Evolutionary conservation across 2,329 filamentous ascomycete genomes (phyloP).

Genomic region (Ambrosiella beaveri): DNA sequence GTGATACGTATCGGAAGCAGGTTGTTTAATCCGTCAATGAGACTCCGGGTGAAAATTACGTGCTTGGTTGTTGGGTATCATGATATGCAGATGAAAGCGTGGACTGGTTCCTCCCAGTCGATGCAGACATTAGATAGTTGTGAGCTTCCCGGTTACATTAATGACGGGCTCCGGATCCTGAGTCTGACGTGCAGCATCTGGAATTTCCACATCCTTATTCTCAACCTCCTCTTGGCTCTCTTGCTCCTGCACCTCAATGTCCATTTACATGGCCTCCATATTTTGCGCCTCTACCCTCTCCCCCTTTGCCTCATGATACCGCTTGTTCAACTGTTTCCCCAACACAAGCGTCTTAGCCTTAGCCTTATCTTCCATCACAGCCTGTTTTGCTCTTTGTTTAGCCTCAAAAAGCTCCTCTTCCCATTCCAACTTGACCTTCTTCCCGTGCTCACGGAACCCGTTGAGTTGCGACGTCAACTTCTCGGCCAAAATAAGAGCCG

Average conservation of each 20-base stretch:
- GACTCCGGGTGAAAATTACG: too few relatives aligned
- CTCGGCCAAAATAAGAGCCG: slow-evolving; percentile 8
- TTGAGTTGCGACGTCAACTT: slow-evolving; percentile 10
- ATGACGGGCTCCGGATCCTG: too few relatives aligned
- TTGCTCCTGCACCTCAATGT: too few relatives aligned
- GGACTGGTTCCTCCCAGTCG: too few relatives aligned
- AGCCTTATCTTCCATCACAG: not conserved
- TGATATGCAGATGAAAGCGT: too few relatives aligned
- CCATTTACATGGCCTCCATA: not conserved
- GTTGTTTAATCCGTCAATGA: not conserved
- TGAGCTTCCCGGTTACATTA: too few relatives aligned
- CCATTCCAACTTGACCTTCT: not conserved
- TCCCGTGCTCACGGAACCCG: slow-evolving; percentile 9
- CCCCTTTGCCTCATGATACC: not conserved
- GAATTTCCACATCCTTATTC: too few relatives aligned
- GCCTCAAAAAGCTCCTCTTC: not conserved
- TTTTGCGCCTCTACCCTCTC: not conserved
- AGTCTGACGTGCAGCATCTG: too few relatives aligned
- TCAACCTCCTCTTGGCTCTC: too few relatives aligned
- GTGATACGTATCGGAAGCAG: not conserved
- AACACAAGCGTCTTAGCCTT: not conserved
- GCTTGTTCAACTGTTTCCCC: not conserved
- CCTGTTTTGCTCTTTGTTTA: not conserved
- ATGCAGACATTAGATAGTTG: too few relatives aligned
- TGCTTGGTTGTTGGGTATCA: not conserved